A percentile compares a stretch with the other conserved stretches of the same genome.
phyloP scores from a whole-genome alignment of 164 flowering plant genomes.

The Sedum album region DNA sequence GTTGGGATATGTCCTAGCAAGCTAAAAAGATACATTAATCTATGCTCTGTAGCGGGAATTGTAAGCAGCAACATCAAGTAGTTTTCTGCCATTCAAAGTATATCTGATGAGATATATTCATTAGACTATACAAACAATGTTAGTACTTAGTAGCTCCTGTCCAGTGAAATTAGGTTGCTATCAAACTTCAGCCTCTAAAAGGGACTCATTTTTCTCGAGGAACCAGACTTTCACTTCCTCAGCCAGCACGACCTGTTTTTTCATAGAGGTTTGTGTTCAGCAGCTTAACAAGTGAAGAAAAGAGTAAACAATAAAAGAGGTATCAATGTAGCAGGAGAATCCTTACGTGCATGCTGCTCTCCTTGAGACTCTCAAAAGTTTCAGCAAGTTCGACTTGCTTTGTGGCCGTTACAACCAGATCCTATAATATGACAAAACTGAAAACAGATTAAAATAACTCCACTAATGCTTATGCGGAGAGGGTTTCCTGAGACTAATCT shows the following conservation, averaged over 20 bases:
- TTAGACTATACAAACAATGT: neutral
- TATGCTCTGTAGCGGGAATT: no score
- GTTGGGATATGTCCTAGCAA: no score
- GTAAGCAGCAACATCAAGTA: no score
- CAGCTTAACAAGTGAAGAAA: neutral
- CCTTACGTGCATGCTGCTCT: constrained; percentile 40
- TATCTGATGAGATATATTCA: no score
- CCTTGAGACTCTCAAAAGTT: constrained; percentile 54
- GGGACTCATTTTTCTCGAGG: constrained; percentile 21
- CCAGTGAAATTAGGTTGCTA: neutral
- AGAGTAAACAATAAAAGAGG: no score
- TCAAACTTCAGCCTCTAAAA: neutral
- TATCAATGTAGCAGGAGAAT: neutral
- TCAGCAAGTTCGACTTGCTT: constrained; percentile 81
- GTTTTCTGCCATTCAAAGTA: no score
- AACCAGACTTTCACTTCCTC: constrained; percentile 17
- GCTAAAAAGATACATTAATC: no score
- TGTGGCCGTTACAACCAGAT: constrained; percentile 64
- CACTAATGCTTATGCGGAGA: neutral
- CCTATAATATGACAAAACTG: constrained; percentile 25
- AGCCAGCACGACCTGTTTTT: constrained; percentile 47
- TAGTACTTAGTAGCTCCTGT: neutral
- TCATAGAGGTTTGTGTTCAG: constrained; percentile 7
- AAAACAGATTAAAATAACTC: neutral
- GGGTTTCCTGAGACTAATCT: neutral